Evolutionary conservation across 495 filamentous ascomycete species (phyloP).

Genomic region (Aspergillus panamensis): DNA sequence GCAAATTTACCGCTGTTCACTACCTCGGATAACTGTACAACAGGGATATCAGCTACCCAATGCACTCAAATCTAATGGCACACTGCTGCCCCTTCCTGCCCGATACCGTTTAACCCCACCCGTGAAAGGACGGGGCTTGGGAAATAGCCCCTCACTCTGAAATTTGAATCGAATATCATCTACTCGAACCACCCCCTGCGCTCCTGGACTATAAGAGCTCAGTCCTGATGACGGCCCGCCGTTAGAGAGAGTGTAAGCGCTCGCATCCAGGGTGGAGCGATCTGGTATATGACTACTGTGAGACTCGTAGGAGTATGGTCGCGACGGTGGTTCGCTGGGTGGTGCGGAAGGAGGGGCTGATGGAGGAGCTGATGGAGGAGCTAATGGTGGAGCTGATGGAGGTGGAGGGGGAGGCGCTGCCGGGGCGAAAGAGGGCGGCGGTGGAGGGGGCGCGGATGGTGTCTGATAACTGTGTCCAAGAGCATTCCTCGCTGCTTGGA

Average conservation of each 20-base stretch:
- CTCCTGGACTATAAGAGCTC: constrained; percentile 28
- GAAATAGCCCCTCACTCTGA: constrained; percentile 72
- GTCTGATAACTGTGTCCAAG: constrained; percentile 48
- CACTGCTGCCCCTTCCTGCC: constrained; percentile 88
- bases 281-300: constrained; percentile 39
- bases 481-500: constrained; percentile 48
- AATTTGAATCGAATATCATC: constrained; percentile 87
- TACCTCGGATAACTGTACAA: constrained; percentile 8
- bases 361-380: constrained; percentile 42
- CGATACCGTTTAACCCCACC: constrained; percentile 74
- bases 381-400: constrained; percentile 39
- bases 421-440: constrained; percentile 50
- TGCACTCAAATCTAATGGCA: constrained; percentile 76
- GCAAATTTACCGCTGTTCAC: neutral
- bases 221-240: constrained; percentile 40
- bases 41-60: constrained; percentile 30
- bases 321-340: constrained; percentile 41
- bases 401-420: constrained; percentile 39
- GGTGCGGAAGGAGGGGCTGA: constrained; percentile 48
- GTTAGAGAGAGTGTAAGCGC: constrained; percentile 70
- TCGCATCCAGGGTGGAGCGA: constrained; percentile 66
- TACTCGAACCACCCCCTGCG: constrained; percentile 53
- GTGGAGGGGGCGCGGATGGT: constrained; percentile 49
- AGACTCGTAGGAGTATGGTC: constrained; percentile 51
- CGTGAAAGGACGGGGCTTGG: constrained; percentile 76